These are phyloP conservation scores for Fusarium incarnatum DNA, from an alignment of 2,329 filamentous ascomycete genomes.

Conservation along the genomic window DNA sequence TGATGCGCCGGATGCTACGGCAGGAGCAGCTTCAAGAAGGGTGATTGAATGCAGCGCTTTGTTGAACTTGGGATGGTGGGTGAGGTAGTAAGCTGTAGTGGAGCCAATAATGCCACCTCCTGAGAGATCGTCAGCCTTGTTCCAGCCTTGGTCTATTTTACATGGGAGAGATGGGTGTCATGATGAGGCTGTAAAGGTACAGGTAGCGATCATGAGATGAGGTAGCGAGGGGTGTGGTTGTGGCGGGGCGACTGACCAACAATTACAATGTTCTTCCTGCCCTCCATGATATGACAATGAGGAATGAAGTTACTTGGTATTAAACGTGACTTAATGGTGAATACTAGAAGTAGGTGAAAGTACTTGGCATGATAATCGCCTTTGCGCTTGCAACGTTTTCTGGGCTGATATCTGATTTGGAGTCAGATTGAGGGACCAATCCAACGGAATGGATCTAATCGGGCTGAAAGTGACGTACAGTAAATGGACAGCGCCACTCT, in stretches of 20 bases:
- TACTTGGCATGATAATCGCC: slow-evolving; percentile 18
- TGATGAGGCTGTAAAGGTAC: slow-evolving; percentile 12
- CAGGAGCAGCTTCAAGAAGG: slow-evolving; percentile 83
- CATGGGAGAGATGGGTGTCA: neutral
- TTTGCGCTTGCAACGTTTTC: slow-evolving; percentile 5
- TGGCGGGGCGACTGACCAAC: slow-evolving; percentile 54
- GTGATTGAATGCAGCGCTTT: slow-evolving; percentile 81
- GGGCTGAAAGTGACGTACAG: slow-evolving; percentile 25
- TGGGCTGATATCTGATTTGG: slow-evolving; percentile 8
- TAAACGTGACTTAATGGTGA: neutral
- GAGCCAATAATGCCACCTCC: slow-evolving; percentile 94
- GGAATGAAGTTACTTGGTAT: neutral
- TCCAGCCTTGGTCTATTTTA: slow-evolving; percentile 6
- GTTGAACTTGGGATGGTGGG: slow-evolving; percentile 85
- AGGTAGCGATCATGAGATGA: neutral
- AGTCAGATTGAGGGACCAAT: neutral
- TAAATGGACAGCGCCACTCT: slow-evolving; percentile 1
- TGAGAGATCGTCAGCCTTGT: slow-evolving; percentile 50
- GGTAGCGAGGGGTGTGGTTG: neutral
- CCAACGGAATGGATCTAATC: neutral
- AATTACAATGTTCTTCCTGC: slow-evolving; percentile 62
- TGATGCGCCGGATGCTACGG: slow-evolving; percentile 89
- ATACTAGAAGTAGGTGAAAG: neutral
- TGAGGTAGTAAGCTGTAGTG: slow-evolving; percentile 91
- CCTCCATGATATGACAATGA: slow-evolving; percentile 47